These are phyloP conservation scores for Funneliformis geosporum DNA, from an alignment of 192 early-diverging fungal species.

Conservation along the genomic window DNA sequence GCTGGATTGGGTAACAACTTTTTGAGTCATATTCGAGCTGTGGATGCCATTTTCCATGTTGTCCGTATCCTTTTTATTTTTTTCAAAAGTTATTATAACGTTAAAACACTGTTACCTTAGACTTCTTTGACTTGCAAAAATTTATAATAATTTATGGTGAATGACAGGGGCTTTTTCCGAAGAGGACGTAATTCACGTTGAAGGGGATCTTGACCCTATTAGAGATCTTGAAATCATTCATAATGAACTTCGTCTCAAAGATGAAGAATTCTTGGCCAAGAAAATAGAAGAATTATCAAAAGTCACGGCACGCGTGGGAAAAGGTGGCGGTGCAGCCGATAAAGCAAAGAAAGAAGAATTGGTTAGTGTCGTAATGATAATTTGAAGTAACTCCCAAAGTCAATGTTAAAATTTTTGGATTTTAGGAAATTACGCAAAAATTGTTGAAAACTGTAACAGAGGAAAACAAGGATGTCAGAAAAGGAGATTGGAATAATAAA, in stretches of 20 bases:
- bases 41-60: slow-evolving; percentile 85
- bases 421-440: slow-evolving; percentile 61
- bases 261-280: slow-evolving; percentile 79
- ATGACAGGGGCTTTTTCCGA: slow-evolving; percentile 76
- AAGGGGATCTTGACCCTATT: slow-evolving; percentile 85
- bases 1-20: slow-evolving; percentile 91
- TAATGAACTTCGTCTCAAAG: slow-evolving; percentile 93
- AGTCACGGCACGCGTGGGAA: slow-evolving; percentile 72
- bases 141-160: not conserved
- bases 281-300: slow-evolving; percentile 68
- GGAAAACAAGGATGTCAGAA: slow-evolving; percentile 83
- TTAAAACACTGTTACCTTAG: not conserved
- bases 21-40: slow-evolving; percentile 86
- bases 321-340: slow-evolving; percentile 78
- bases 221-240: slow-evolving; percentile 95
- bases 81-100: not conserved
- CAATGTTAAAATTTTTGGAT: not conserved
- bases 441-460: slow-evolving; percentile 76
- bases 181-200: slow-evolving; percentile 91
- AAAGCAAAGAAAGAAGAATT: slow-evolving; percentile 92
- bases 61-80: slow-evolving; percentile 54
- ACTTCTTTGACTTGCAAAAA: not conserved
- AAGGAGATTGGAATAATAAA: slow-evolving; percentile 88
- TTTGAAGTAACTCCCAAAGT: not conserved
- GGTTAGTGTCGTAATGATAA: not conserved